These are phyloP conservation scores for Trifolium subterraneum DNA, from an alignment of 306 rosid species.

Conservation along the genomic window DNA sequence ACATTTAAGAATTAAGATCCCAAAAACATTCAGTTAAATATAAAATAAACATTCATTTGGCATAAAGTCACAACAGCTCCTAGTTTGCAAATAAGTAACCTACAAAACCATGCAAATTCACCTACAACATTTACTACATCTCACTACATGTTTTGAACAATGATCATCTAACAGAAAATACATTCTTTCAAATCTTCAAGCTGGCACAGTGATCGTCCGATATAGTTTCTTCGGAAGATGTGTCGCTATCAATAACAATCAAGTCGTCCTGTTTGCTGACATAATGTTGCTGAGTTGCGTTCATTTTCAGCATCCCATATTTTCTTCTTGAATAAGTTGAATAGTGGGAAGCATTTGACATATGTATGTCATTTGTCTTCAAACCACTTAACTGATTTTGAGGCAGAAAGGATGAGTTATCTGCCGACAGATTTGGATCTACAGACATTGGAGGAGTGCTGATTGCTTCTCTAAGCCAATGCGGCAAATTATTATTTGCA, in stretches of 20 bases:
- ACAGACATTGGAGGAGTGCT: slow-evolving; percentile 34
- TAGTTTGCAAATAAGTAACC: slow-evolving; percentile 38
- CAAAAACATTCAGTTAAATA: slow-evolving; percentile 7
- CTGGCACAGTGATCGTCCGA: slow-evolving; percentile 59
- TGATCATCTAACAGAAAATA: slow-evolving; percentile 32
- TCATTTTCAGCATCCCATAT: slow-evolving; percentile 47
- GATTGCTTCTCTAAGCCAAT: slow-evolving; percentile 70
- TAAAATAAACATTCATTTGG: slow-evolving; percentile 29
- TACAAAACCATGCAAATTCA: slow-evolving; percentile 42
- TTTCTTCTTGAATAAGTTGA: slow-evolving; percentile 45
- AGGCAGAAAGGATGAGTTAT: slow-evolving; percentile 40
- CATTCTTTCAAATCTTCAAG: slow-evolving; percentile 41
- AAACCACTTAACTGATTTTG: slow-evolving; percentile 45
- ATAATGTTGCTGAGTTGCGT: slow-evolving; percentile 38
- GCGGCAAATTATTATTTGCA: slow-evolving; percentile 53
- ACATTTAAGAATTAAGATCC: slow-evolving; percentile 21
- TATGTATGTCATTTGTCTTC: slow-evolving; percentile 32
- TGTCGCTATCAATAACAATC: slow-evolving; percentile 63
- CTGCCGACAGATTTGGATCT: slow-evolving; percentile 38
- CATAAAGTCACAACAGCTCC: slow-evolving; percentile 30
- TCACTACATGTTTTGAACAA: slow-evolving; percentile 4
- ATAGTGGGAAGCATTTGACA: slow-evolving; percentile 43
- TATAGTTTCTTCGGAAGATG: slow-evolving; percentile 76
- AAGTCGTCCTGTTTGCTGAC: slow-evolving; percentile 42
- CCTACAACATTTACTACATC: slow-evolving; percentile 37